Conservation (phyloP, 169 alveolate species). For the Condylostoma magnum region DNA sequence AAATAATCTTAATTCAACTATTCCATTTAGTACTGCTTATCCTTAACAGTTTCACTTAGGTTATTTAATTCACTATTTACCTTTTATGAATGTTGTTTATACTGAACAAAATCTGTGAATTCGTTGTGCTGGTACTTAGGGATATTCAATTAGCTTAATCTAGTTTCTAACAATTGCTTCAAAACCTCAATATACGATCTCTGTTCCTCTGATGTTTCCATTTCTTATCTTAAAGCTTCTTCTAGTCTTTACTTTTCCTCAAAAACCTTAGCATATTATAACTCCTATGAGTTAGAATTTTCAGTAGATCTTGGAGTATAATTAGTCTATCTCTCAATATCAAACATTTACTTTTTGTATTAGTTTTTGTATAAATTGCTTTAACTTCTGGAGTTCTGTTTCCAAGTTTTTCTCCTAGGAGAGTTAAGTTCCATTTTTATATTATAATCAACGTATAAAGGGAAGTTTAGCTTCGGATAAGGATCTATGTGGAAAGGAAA, state of each 20-base stretch:
- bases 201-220: constrained; percentile 20
- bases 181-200: constrained; percentile 30
- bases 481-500: no score
- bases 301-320: neutral
- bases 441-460: no score
- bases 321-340: no score
- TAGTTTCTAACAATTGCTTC: constrained; percentile 14
- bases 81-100: neutral
- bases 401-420: no score
- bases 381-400: no score
- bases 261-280: neutral
- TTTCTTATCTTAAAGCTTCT: constrained; percentile 23
- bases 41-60: neutral
- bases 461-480: no score
- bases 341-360: no score
- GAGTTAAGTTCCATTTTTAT: no score
- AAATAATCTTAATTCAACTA: neutral
- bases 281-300: neutral
- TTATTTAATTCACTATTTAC: neutral
- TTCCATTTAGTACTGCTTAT: constrained; percentile 4
- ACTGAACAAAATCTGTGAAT: neutral
- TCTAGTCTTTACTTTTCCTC: constrained; percentile 6
- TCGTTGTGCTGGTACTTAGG: neutral
- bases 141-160: neutral
- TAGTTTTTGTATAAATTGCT: no score